A percentile compares a stretch with the other conserved stretches of the same genome.
These are phyloP conservation scores for Fusarium palustre DNA, from an alignment of 2,329 filamentous ascomycete species.

Conservation along the genomic window DNA sequence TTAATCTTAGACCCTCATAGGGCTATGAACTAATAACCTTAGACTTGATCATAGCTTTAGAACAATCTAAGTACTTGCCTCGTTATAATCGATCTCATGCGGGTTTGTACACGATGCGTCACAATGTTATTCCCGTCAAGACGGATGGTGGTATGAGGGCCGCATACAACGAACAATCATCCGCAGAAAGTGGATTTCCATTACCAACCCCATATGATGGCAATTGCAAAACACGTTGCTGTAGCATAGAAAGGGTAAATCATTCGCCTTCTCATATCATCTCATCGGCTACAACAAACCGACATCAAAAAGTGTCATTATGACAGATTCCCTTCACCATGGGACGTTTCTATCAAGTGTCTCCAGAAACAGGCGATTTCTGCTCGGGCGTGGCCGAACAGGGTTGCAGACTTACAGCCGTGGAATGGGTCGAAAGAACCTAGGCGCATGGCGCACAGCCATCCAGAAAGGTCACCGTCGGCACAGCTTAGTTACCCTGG, in stretches of 20 bases:
- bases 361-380: constrained; percentile 41
- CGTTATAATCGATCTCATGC: neutral
- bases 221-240: neutral
- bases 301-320: constrained; percentile 8
- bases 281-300: constrained; percentile 17
- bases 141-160: constrained; percentile 1
- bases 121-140: constrained; percentile 15
- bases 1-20: neutral
- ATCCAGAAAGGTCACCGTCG: constrained; percentile 32
- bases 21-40: neutral
- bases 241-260: constrained; percentile 2
- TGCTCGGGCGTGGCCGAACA: constrained; percentile 45
- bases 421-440: constrained; percentile 13
- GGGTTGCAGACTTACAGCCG: constrained; percentile 12
- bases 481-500: constrained; percentile 30
- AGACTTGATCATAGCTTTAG: neutral
- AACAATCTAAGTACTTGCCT: neutral
- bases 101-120: neutral
- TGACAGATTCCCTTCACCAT: constrained; percentile 40
- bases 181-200: constrained; percentile 4
- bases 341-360: constrained; percentile 34
- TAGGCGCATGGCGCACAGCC: constrained; percentile 42
- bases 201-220: constrained; percentile 19
- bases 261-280: constrained; percentile 26
- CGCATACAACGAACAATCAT: constrained; percentile 1